A percentile compares a stretch with the other conserved stretches of the same genome.
Evolutionary conservation across 495 filamentous ascomycete genomes (phyloP).

Genomic region (Penicillium verhagenii): DNA sequence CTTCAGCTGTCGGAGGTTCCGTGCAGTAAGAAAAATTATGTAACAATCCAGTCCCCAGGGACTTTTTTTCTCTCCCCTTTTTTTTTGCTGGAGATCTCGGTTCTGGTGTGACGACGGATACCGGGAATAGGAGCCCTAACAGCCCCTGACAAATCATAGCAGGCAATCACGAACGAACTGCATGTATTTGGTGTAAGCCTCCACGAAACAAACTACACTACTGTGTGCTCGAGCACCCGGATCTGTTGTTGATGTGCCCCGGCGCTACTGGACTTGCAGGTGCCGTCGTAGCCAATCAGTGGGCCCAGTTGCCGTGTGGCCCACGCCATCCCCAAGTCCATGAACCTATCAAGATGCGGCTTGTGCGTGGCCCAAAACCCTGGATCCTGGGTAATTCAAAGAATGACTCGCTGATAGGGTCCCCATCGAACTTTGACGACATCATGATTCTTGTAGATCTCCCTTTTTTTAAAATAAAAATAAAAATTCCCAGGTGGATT

Average conservation of each 20-base stretch:
- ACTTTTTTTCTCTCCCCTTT: neutral
- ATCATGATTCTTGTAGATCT: slow-evolving; percentile 15
- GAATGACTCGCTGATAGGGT: slow-evolving; percentile 22
- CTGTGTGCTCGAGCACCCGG: slow-evolving; percentile 21
- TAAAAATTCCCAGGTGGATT: slow-evolving; percentile 1
- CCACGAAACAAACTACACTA: neutral
- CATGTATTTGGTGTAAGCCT: neutral
- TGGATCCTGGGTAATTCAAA: slow-evolving; percentile 23
- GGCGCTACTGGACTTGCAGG: slow-evolving; percentile 24
- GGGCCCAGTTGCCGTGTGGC: neutral
- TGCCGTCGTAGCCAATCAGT: slow-evolving; percentile 19
- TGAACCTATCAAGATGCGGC: slow-evolving; percentile 26
- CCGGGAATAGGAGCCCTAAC: neutral
- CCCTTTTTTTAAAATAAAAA: no score
- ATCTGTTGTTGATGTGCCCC: slow-evolving; percentile 25
- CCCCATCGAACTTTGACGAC: neutral
- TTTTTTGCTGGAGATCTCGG: no score
- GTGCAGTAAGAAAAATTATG: slow-evolving; percentile 1
- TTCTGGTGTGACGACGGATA: neutral
- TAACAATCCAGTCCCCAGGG: neutral
- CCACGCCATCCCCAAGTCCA: slow-evolving; percentile 1
- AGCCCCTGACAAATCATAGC: neutral
- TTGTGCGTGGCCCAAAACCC: slow-evolving; percentile 29
- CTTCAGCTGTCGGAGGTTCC: slow-evolving; percentile 18
- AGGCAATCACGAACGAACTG: neutral